phyloP scores from a whole-genome alignment of 2,329 filamentous ascomycete species.

The Hymenoscyphus albidus region DNA sequence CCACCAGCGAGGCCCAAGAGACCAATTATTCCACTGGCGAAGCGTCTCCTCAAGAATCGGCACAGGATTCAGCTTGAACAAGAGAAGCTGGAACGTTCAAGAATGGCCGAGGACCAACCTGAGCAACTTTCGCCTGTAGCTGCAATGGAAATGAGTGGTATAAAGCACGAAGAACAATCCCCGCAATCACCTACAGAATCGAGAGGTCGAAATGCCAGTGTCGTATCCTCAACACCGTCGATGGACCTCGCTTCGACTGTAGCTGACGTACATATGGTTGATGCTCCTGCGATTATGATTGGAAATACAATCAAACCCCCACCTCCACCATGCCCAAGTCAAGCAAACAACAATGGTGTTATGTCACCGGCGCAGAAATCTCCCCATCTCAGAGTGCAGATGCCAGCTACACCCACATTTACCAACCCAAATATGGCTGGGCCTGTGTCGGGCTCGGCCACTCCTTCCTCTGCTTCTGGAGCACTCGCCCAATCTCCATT shows the following conservation, averaged over 20 bases:
- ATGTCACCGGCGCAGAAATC: constrained; percentile 18
- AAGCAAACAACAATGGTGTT: constrained; percentile 12
- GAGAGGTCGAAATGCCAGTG: constrained; percentile 25
- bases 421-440: constrained; percentile 36
- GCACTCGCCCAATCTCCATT: constrained; percentile 50
- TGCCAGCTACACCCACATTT: constrained; percentile 54
- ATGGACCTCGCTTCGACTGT: constrained; percentile 20
- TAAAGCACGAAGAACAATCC: constrained; percentile 18
- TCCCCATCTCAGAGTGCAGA: constrained; percentile 43
- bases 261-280: constrained; percentile 28
- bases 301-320: constrained; percentile 32
- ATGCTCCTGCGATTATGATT: constrained; percentile 25
- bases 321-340: constrained; percentile 30
- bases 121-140: constrained; percentile 20
- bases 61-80: constrained; percentile 23
- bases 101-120: constrained; percentile 15
- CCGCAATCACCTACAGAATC: constrained; percentile 25
- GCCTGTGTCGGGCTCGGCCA: constrained; percentile 35
- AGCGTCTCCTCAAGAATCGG: constrained; percentile 33
- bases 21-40: constrained; percentile 30
- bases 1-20: constrained; percentile 22
- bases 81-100: constrained; percentile 8
- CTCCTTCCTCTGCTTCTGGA: constrained; percentile 46
- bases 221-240: constrained; percentile 29
- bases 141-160: constrained; percentile 27